Evolutionary conservation across 2,329 filamentous ascomycete genomes (phyloP).

Genomic region (Sporothrix luriei): DNA sequence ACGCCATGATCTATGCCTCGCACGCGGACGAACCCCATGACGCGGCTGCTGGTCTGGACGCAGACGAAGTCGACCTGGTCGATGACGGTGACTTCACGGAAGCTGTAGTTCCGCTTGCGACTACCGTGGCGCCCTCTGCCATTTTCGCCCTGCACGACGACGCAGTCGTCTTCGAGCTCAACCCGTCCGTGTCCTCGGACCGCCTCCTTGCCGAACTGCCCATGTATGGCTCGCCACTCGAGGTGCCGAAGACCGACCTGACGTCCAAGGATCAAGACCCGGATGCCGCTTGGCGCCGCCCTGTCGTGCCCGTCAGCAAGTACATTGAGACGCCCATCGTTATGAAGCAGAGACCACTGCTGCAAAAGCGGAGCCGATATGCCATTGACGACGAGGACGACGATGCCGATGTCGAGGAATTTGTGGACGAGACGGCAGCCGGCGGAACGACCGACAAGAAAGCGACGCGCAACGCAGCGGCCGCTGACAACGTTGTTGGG

Average conservation of each 20-base stretch:
- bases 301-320: constrained; percentile 82
- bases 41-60: constrained; percentile 46
- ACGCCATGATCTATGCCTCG: constrained; percentile 36
- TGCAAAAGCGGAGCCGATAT: constrained; percentile 78
- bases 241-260: constrained; percentile 60
- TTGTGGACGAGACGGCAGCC: constrained; percentile 41
- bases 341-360: constrained; percentile 65
- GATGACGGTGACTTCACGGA: constrained; percentile 44
- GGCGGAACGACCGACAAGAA: not conserved
- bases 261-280: constrained; percentile 62
- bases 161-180: constrained; percentile 77
- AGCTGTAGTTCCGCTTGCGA: constrained; percentile 40
- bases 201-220: constrained; percentile 79
- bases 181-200: constrained; percentile 73
- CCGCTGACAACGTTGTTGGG: constrained; percentile 57
- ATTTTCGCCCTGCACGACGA: constrained; percentile 82
- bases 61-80: constrained; percentile 51
- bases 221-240: constrained; percentile 69
- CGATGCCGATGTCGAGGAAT: constrained; percentile 44
- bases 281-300: constrained; percentile 72
- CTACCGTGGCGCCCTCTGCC: constrained; percentile 68
- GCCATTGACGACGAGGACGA: constrained; percentile 71
- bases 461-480: not conserved
- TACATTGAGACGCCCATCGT: constrained; percentile 81
- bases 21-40: constrained; percentile 25